These are phyloP conservation scores for Penicillium sclerotiorum DNA, from an alignment of 2,329 filamentous ascomycete species.

Conservation along the genomic window DNA sequence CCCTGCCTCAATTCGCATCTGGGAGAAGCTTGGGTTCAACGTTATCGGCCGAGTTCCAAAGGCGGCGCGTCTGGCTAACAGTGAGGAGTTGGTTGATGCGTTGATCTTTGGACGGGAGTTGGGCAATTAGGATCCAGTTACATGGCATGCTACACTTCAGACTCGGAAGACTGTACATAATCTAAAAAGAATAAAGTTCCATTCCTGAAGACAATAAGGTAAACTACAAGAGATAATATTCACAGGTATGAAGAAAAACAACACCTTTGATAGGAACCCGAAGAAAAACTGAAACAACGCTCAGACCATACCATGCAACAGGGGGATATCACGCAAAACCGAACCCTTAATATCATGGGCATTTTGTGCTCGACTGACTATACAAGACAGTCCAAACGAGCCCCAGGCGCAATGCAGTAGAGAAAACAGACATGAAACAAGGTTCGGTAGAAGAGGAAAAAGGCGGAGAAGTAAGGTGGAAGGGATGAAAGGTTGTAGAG, in stretches of 20 bases:
- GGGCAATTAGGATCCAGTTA: slow-evolving; percentile 16
- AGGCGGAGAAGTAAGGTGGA: slow-evolving; percentile 1
- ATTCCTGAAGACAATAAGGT: slow-evolving; percentile 9
- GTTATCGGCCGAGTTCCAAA: slow-evolving; percentile 42
- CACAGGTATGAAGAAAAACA: slow-evolving; percentile 19
- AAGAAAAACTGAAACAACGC: slow-evolving; percentile 17
- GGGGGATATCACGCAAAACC: slow-evolving; percentile 31
- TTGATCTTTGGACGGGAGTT: slow-evolving; percentile 41
- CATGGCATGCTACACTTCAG: no score
- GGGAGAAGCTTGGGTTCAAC: slow-evolving; percentile 41
- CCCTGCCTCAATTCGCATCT: slow-evolving; percentile 41
- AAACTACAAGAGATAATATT: slow-evolving; percentile 25
- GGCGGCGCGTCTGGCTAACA: slow-evolving; percentile 39
- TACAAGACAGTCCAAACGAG: background rate
- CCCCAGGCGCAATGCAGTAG: background rate
- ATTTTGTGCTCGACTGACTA: slow-evolving; percentile 2
- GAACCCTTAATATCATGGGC: slow-evolving; percentile 21
- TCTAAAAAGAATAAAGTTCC: slow-evolving; percentile 4
- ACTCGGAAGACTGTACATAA: no score
- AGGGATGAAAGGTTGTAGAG: slow-evolving; percentile 1
- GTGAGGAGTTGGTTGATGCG: slow-evolving; percentile 41
- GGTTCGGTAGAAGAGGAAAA: background rate
- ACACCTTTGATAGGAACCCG: slow-evolving; percentile 10
- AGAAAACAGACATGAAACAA: slow-evolving; percentile 3
- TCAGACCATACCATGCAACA: slow-evolving; percentile 28